Evolutionary conservation across 331 rosid species (phyloP).

Genomic region (Telfairia occidentalis): DNA sequence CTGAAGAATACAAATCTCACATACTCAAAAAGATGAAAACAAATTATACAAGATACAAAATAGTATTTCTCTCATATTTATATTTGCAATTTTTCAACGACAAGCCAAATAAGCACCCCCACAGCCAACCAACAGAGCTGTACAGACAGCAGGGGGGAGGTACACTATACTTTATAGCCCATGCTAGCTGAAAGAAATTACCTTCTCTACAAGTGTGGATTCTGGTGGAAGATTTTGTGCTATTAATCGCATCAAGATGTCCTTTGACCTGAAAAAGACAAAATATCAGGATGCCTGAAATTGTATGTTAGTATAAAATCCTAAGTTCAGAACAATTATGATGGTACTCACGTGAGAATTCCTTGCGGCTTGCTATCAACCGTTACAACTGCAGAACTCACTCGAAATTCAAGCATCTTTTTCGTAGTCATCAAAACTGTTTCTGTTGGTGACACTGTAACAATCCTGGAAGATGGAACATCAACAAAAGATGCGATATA

Average conservation of each 20-base stretch:
- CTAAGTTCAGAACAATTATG: background rate
- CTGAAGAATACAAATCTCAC: slow-evolving; percentile 4
- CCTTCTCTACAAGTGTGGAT: slow-evolving; percentile 83
- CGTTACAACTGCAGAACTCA: slow-evolving; percentile 65
- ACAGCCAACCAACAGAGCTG: background rate
- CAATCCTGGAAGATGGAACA: slow-evolving; percentile 48
- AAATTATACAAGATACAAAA: slow-evolving; percentile 5
- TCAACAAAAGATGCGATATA: slow-evolving; percentile 7
- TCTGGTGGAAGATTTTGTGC: slow-evolving; percentile 68
- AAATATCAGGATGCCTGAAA: background rate
- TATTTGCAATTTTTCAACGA: background rate
- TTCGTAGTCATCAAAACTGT: slow-evolving; percentile 60
- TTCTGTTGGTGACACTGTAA: slow-evolving; percentile 57
- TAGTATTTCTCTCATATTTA: slow-evolving; percentile 15
- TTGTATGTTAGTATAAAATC: background rate
- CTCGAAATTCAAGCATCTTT: slow-evolving; percentile 72
- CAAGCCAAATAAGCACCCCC: background rate
- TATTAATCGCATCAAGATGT: slow-evolving; percentile 87
- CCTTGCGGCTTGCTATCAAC: slow-evolving; percentile 70
- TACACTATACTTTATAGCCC: background rate
- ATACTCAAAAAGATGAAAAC: background rate
- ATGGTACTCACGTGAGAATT: slow-evolving; percentile 72
- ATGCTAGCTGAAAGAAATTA: slow-evolving; percentile 14
- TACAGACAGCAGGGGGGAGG: background rate
- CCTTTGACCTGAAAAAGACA: slow-evolving; percentile 56